Evolutionary conservation across 164 flowering plant species (phyloP).

Genomic region (Liquidambar formosana): DNA sequence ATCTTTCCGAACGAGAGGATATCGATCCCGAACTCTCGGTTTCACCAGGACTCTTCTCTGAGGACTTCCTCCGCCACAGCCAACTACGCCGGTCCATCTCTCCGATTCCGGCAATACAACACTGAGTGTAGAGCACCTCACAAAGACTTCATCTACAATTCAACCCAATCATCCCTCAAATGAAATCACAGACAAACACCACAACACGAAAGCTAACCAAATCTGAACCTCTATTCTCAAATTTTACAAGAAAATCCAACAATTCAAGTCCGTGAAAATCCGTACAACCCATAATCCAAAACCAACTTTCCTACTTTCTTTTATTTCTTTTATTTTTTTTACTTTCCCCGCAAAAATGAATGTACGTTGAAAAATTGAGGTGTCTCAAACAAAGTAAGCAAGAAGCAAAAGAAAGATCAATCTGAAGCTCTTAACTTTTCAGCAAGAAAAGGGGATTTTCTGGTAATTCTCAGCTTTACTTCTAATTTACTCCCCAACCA

Average conservation of each 20-base stretch:
- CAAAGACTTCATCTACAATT: slow-evolving; percentile 6
- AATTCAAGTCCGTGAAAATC: too few species aligned
- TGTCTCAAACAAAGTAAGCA: too few species aligned
- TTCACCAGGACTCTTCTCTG: slow-evolving; percentile 60
- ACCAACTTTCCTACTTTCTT: too few species aligned
- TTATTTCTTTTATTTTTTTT: too few species aligned
- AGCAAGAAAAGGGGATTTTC: not conserved
- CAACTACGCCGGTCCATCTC: slow-evolving; percentile 58
- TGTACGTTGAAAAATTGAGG: too few species aligned
- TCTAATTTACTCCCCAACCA: slow-evolving; percentile 25
- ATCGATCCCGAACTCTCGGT: slow-evolving; percentile 64
- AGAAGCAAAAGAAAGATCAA: too few species aligned
- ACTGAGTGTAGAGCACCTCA: not conserved
- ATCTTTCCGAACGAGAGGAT: slow-evolving; percentile 60
- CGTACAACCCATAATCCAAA: too few species aligned
- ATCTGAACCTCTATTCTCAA: too few species aligned
- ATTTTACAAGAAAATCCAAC: not conserved
- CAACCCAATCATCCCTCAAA: slow-evolving; percentile 9
- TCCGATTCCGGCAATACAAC: slow-evolving; percentile 4
- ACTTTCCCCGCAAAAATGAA: too few species aligned
- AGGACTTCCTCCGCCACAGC: slow-evolving; percentile 63
- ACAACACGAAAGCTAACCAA: slow-evolving; percentile 8
- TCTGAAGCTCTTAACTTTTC: too few species aligned
- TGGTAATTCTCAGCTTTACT: slow-evolving; percentile 20
- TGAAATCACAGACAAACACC: not conserved